phyloP scores from a whole-genome alignment of 2,329 filamentous ascomycete genomes.

The Penicillium sp. region DNA sequence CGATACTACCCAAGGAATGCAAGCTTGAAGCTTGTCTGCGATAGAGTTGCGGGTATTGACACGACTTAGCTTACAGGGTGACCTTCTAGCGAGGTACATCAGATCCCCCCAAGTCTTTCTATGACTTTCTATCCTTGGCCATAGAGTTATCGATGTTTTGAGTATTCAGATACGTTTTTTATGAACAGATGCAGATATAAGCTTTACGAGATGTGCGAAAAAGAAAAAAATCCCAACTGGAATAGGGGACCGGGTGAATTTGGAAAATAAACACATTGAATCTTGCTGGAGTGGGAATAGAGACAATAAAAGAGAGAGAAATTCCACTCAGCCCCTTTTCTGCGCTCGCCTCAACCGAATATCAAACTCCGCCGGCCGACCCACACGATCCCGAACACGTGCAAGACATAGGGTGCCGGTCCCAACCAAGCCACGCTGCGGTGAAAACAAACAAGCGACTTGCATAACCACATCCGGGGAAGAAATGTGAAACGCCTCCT shows the following conservation, averaged over 20 bases:
- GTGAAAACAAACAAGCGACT: constrained; percentile 40
- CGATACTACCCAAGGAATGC: neutral
- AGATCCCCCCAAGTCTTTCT: neutral
- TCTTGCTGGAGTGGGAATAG: constrained; percentile 47
- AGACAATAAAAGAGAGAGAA: constrained; percentile 47
- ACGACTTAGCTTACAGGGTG: neutral
- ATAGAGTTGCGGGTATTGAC: neutral
- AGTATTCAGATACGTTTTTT: neutral
- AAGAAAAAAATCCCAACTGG: neutral
- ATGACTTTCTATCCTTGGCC: neutral
- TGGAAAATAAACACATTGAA: constrained; percentile 43
- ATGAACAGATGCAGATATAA: neutral
- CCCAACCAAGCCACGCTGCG: constrained; percentile 42
- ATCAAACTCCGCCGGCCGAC: constrained; percentile 50
- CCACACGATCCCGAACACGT: constrained; percentile 42
- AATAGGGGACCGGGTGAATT: constrained; percentile 27
- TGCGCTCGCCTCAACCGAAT: constrained; percentile 44
- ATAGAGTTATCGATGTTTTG: neutral
- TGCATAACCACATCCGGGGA: constrained; percentile 40
- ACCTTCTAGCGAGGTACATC: neutral
- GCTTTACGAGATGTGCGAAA: neutral
- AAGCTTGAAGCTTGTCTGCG: neutral
- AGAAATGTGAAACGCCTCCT: constrained; percentile 41
- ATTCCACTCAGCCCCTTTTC: constrained; percentile 47
- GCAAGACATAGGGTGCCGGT: constrained; percentile 40